phyloP scores from a whole-genome alignment of 768 basidiomycete genomes.

The Termitomyces bulborhizus region DNA sequence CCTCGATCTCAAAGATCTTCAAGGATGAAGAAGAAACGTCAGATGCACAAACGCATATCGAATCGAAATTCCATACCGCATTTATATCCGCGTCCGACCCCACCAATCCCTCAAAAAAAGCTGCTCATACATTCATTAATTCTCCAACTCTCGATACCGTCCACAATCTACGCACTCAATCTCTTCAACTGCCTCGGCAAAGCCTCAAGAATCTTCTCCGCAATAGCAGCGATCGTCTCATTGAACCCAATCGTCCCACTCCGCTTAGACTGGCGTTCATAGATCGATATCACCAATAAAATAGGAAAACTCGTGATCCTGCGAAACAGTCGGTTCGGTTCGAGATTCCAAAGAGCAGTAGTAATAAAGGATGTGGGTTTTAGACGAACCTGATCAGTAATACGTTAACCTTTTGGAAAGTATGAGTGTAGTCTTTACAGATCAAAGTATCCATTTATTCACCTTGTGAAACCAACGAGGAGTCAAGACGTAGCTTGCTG shows the following conservation, averaged over 20 bases:
- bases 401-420: slow-evolving; percentile 61
- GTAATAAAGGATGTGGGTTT: no score
- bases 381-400: slow-evolving; percentile 67
- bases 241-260: slow-evolving; percentile 60
- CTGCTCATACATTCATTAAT: slow-evolving; percentile 26
- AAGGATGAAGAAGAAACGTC: no score
- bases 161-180: slow-evolving; percentile 46
- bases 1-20: slow-evolving; percentile 77
- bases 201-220: slow-evolving; percentile 67
- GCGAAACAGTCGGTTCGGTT: no score
- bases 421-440: no score
- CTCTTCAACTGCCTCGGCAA: slow-evolving; percentile 73
- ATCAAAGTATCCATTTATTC: no score
- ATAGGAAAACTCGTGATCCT: slow-evolving; percentile 84
- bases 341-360: no score
- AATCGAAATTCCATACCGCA: slow-evolving; percentile 18
- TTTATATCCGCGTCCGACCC: slow-evolving; percentile 72
- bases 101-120: slow-evolving; percentile 73
- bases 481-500: slow-evolving; percentile 76
- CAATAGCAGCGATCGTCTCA: slow-evolving; percentile 62
- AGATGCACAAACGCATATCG: no score
- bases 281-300: slow-evolving; percentile 71
- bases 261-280: slow-evolving; percentile 79
- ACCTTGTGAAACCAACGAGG: slow-evolving; percentile 99
- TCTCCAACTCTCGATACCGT: neutral